These are phyloP conservation scores for Tillandsia fasciculata DNA, from an alignment of 176 grass and related monocot species.

Conservation along the genomic window DNA sequence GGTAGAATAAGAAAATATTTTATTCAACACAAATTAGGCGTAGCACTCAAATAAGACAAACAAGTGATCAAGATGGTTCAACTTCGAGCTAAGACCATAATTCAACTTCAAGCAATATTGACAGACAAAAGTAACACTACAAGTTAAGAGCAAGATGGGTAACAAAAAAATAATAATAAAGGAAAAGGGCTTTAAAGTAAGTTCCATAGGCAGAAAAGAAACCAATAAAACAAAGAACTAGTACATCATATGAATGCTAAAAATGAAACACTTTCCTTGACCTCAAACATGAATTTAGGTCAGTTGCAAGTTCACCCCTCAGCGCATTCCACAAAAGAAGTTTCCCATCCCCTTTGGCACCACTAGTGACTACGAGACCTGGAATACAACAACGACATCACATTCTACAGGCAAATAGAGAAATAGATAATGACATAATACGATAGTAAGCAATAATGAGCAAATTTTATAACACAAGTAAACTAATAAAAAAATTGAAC, in stretches of 20 bases:
- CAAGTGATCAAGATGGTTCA: no score
- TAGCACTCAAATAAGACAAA: no score
- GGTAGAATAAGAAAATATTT: no score
- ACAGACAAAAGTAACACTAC: no score
- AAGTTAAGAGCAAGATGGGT: neutral
- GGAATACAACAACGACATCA: conserved; percentile 21
- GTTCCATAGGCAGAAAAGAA: neutral
- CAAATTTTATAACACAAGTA: no score
- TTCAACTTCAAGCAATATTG: no score
- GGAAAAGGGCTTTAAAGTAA: neutral
- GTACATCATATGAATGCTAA: neutral
- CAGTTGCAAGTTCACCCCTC: conserved; percentile 89
- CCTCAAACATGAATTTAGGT: conserved; percentile 87
- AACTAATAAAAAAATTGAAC: no score
- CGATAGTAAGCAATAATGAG: no score
- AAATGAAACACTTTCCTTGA: conserved; percentile 24
- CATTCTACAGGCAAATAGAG: neutral
- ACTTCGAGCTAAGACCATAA: no score
- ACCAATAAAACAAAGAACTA: neutral
- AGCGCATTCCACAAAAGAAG: conserved; percentile 97
- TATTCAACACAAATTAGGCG: no score
- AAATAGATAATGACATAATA: neutral
- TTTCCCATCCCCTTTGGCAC: conserved; percentile 86
- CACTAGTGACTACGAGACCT: conserved; percentile 94
- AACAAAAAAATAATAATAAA: neutral